These are phyloP conservation scores for Naganishia sp. DNA, from an alignment of 1,284 basidiomycete species.

Conservation along the genomic window DNA sequence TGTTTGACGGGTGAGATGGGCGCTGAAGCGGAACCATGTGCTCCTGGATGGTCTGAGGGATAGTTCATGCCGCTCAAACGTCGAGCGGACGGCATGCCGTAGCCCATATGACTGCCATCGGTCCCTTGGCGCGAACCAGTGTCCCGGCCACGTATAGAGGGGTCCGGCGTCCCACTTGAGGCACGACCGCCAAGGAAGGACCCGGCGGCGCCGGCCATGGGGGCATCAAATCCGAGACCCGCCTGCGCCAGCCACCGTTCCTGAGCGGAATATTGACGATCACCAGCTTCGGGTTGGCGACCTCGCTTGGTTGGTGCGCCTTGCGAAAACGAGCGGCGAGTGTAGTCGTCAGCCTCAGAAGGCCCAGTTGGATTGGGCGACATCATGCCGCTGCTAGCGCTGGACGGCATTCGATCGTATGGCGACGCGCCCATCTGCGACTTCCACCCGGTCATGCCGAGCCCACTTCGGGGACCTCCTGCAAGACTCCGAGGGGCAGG, in stretches of 20 bases:
- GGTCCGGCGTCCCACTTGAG: constrained; percentile 16
- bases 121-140: constrained; percentile 1
- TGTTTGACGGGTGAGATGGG: constrained; percentile 50
- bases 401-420: constrained; percentile 39
- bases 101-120: constrained; percentile 1
- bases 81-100: constrained; percentile 32
- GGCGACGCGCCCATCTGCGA: constrained; percentile 14
- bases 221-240: constrained; percentile 42
- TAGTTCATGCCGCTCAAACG: constrained; percentile 23
- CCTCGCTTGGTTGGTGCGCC: constrained; percentile 36
- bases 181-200: constrained; percentile 9
- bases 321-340: constrained; percentile 33
- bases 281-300: constrained; percentile 37
- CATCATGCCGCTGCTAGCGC: constrained; percentile 13
- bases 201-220: constrained; percentile 5
- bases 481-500: constrained; percentile 43
- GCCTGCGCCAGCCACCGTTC: constrained; percentile 51
- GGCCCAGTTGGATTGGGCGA: constrained; percentile 21
- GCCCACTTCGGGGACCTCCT: constrained; percentile 7
- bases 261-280: constrained; percentile 43
- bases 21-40: constrained; percentile 49
- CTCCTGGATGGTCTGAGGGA: constrained; percentile 37
- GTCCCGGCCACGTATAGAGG: constrained; percentile 8
- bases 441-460: constrained; percentile 26
- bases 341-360: constrained; percentile 33